Conservation (phyloP, 176 grass and related monocot species). For the Puccinellia tenuiflora region DNA sequence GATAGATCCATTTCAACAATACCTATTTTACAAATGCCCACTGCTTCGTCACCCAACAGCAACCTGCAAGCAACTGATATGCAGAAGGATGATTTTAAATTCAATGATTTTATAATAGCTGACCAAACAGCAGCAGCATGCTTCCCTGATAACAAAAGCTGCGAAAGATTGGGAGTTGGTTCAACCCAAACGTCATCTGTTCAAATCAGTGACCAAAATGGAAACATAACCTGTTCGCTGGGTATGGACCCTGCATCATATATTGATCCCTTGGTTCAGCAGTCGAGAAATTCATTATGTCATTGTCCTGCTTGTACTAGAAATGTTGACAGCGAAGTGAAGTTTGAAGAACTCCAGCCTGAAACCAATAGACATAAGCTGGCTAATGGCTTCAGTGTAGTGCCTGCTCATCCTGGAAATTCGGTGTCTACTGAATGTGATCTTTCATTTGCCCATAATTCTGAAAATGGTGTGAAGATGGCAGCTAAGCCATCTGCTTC, state of each 20-base stretch:
- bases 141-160: conserved; percentile 21
- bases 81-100: conserved; percentile 24
- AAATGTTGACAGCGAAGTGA: conserved; percentile 4
- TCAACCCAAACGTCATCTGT: conserved; percentile 12
- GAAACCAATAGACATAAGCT: conserved; percentile 4
- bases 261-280: conserved; percentile 32
- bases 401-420: conserved; percentile 22
- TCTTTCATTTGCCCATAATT: conserved; percentile 5
- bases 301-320: conserved; percentile 30
- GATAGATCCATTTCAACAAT: conserved; percentile 83
- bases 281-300: conserved; percentile 26
- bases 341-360: conserved; percentile 21
- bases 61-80: conserved; percentile 27
- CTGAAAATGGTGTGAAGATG: conserved; percentile 12
- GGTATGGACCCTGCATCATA: conserved; percentile 24
- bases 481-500: conserved; percentile 16
- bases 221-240: conserved; percentile 21
- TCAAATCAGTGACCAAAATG: conserved; percentile 27
- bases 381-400: conserved; percentile 7
- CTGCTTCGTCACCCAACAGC: conserved; percentile 36
- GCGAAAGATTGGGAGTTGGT: conserved; percentile 6
- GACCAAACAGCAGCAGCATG: conserved; percentile 19
- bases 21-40: conserved; percentile 48
- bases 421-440: conserved; percentile 9
- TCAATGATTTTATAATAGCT: conserved; percentile 14